Percentiles rank a stretch among this genome's conserved stretches.
Evolutionary conservation across 176 grass and related monocot genomes (phyloP).

Genomic region (Sorghum bicolor): DNA sequence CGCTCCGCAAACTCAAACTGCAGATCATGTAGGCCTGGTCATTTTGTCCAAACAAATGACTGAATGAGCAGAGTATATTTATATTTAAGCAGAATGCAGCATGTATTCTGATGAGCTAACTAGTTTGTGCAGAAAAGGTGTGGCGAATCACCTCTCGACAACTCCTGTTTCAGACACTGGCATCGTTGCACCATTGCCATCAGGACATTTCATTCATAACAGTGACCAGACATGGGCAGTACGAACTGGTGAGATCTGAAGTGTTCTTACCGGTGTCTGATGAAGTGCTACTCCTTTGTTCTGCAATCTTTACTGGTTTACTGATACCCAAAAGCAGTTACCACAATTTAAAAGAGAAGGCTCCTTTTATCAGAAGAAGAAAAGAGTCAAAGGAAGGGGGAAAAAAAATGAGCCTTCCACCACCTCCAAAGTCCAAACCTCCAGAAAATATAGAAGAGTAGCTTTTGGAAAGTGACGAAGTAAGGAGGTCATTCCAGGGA

Average conservation of each 20-base stretch:
- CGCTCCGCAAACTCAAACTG: not conserved
- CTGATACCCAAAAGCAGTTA: not conserved
- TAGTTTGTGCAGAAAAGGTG: not conserved
- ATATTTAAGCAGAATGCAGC: not conserved
- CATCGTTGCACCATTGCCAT: not conserved
- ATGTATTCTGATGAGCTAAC: not conserved
- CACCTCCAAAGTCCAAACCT: not conserved
- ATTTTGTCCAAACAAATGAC: not conserved
- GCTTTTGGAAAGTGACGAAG: slow-evolving; percentile 35
- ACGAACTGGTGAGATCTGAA: not conserved
- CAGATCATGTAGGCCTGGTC: not conserved
- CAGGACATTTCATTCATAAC: not conserved
- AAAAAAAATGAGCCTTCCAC: slow-evolving; percentile 10
- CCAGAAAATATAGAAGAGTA: slow-evolving; percentile 19
- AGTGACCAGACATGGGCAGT: not conserved
- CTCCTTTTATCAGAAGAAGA: not conserved
- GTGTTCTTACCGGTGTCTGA: no score
- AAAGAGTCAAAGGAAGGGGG: not conserved
- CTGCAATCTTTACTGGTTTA: not conserved
- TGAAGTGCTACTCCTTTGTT: not conserved
- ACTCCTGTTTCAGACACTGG: not conserved
- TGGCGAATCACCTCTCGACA: not conserved
- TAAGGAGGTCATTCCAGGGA: slow-evolving; percentile 23
- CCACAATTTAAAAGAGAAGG: not conserved
- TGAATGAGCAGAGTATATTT: not conserved